phyloP scores from a whole-genome alignment of 1,284 basidiomycete species.

The Leccinum pallidistipes region DNA sequence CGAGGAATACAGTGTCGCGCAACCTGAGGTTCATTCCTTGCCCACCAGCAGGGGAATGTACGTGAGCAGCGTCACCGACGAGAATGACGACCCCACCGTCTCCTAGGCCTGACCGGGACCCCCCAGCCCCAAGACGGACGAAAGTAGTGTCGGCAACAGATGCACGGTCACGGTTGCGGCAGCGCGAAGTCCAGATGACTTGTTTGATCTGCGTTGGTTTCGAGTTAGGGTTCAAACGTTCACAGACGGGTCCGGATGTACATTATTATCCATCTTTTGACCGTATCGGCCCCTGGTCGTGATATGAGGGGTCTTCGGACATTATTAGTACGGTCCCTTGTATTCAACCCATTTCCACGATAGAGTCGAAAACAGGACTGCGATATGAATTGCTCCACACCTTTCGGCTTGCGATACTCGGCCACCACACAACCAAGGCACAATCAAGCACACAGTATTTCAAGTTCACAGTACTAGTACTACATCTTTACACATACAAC shows the following conservation, averaged over 20 bases:
- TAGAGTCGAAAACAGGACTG: neutral
- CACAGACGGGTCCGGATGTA: no score
- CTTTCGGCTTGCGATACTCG: no score
- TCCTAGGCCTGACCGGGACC: no score
- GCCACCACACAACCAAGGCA: no score
- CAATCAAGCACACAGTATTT: no score
- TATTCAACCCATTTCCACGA: no score
- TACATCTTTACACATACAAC: neutral
- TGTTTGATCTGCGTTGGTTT: neutral
- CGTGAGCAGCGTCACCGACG: constrained; percentile 46
- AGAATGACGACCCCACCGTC: constrained; percentile 20
- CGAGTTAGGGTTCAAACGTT: neutral
- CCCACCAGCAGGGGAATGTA: constrained; percentile 46
- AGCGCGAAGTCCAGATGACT: constrained; percentile 40
- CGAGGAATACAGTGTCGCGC: constrained; percentile 41
- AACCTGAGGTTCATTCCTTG: constrained; percentile 51
- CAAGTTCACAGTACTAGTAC: no score
- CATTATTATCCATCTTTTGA: no score
- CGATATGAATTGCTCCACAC: neutral
- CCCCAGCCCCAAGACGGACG: neutral
- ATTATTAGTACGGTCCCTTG: no score
- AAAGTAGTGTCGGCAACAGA: constrained; percentile 33
- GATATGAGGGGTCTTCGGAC: no score
- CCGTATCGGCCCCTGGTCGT: no score
- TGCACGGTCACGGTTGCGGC: constrained; percentile 38